A percentile compares a stretch with the other conserved stretches of the same genome.
phyloP scores from a whole-genome alignment of 192 early-diverging fungal genomes.

The Coemansia sp. region DNA sequence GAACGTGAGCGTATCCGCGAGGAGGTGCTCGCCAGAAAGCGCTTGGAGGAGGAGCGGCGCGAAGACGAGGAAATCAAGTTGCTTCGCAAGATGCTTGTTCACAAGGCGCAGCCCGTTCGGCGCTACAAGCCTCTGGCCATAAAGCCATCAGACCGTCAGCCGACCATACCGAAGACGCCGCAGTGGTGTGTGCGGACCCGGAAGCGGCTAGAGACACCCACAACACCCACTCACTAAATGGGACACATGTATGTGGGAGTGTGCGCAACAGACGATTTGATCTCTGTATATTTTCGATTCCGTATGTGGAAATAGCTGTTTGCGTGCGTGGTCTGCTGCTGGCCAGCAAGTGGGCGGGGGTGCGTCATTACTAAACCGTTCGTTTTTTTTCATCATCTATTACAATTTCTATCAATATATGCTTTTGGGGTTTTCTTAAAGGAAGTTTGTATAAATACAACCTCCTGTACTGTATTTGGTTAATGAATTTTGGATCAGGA shows the following conservation, averaged over 20 bases:
- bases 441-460: too few species aligned
- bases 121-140: slow-evolving; percentile 55
- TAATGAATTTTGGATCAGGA: too few species aligned
- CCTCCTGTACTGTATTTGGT: too few species aligned
- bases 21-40: slow-evolving; percentile 57
- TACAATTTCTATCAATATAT: too few species aligned
- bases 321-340: too few species aligned
- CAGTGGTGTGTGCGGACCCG: slow-evolving; percentile 46
- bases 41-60: slow-evolving; percentile 52
- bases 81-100: slow-evolving; percentile 57
- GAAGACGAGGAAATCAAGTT: slow-evolving; percentile 59
- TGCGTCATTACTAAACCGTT: too few species aligned
- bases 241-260: neutral
- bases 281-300: neutral
- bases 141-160: slow-evolving; percentile 57
- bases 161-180: slow-evolving; percentile 59
- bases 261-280: slow-evolving; percentile 1
- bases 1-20: slow-evolving; percentile 57
- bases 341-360: too few species aligned
- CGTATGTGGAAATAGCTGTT: too few species aligned
- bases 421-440: too few species aligned
- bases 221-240: slow-evolving; percentile 12
- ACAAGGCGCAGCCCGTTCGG: slow-evolving; percentile 64
- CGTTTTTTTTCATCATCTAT: too few species aligned
- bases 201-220: slow-evolving; percentile 11